Percentiles rank a stretch among this genome's conserved stretches.
phyloP scores from a whole-genome alignment of 1,284 basidiomycete genomes.

The Sparassis latifolia region DNA sequence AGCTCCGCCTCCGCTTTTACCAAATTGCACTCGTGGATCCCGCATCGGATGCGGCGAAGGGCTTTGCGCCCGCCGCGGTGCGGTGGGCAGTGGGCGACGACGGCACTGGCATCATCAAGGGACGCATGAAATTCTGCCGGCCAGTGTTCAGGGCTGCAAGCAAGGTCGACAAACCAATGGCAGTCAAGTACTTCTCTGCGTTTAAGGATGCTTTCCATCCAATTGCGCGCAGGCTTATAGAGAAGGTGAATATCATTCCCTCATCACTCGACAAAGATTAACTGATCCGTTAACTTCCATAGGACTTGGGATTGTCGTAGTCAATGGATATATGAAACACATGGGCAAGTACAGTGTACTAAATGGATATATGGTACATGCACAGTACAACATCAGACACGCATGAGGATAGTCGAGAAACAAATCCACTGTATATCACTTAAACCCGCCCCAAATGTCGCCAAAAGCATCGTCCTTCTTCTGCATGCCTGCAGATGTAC shows the following conservation, averaged over 20 bases:
- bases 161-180: constrained; percentile 56
- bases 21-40: constrained; percentile 51
- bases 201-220: constrained; percentile 66
- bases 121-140: constrained; percentile 81
- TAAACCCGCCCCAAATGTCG: constrained; percentile 77
- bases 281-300: no score
- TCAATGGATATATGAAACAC: neutral
- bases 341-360: neutral
- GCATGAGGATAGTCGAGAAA: neutral
- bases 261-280: no score
- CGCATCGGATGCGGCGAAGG: constrained; percentile 39
- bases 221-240: constrained; percentile 67
- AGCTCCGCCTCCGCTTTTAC: constrained; percentile 71
- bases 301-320: constrained; percentile 13
- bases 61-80: constrained; percentile 44
- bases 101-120: constrained; percentile 54
- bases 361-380: neutral
- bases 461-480: constrained; percentile 78
- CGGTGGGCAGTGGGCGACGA: constrained; percentile 67
- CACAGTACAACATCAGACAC: neutral
- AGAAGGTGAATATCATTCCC: constrained; percentile 43
- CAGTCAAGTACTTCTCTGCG: constrained; percentile 49
- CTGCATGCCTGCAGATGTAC: constrained; percentile 26
- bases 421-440: constrained; percentile 33
- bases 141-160: constrained; percentile 52